Evolutionary conservation across 768 basidiomycete genomes (phyloP), one percentile per base, ranked within the genome.

Genomic region (Tricholoma sp.): DNA sequence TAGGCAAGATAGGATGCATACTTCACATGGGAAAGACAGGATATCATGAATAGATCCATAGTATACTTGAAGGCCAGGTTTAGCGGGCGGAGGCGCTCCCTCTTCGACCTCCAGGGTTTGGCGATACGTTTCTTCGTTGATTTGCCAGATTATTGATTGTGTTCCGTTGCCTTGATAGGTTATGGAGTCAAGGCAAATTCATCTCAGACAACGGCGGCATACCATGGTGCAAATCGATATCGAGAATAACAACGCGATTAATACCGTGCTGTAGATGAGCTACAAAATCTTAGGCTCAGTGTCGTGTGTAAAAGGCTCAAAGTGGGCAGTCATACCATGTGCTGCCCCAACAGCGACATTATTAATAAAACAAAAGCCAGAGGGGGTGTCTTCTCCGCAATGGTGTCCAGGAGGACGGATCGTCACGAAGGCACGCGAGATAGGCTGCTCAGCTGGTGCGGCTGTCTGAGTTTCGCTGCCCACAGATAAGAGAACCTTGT

Each of bases 21-120:
- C 91, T 76, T 97, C 94, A 73, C 94, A 97, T 1, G 94, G 94
- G 65, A 85, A 97, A 11, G 94, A 90, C 12, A 94, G 76, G 44
- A 98, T 82, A 61, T 98, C 96, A 66, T 99, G 96, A n/a, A 95
- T 75, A 9, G 91, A 94, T 0, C 91, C 92, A 57, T 98, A 99
- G 68, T 85, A 97, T 33, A 94, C 71, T 59, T 82, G 79, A 0
- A 86, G 78, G 1, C 83, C 81, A 1, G 70, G 68, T 50, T 76
- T 78, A 1, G 59, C 12, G 1, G 59, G 61, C 4, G 68, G 60
- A 1, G 65, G 58, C 0, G 66, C 64, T 3, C 74, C 81, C 12
- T 49, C 29, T 32, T 8, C 28, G 29, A 61, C 76, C 60, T 81
- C 84, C 0, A 91, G 78, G 3, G 78, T 80, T 61, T 85, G 80